These are phyloP conservation scores for Kwoniella dendrophila DNA, from an alignment of 768 basidiomycete species.

Conservation along the genomic window DNA sequence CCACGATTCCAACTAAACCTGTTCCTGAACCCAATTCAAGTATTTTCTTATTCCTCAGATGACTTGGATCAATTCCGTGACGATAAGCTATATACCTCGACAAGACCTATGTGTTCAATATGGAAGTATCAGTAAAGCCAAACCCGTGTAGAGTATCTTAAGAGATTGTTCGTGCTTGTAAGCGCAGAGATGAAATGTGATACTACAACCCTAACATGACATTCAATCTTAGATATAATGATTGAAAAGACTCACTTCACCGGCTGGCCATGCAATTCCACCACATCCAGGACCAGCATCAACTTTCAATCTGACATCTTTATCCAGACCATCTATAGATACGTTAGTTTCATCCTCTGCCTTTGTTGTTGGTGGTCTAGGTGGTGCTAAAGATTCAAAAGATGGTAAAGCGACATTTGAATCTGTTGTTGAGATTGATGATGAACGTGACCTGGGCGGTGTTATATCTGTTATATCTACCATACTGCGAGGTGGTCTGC, in stretches of 20 bases:
- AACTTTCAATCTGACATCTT: constrained; percentile 61
- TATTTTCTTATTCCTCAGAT: constrained; percentile 64
- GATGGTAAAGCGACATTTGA: constrained; percentile 37
- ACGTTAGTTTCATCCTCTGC: constrained; percentile 41
- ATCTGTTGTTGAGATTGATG: constrained; percentile 34
- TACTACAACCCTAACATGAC: too few species aligned
- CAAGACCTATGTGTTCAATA: constrained; percentile 64
- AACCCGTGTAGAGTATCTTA: background rate
- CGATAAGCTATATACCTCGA: constrained; percentile 71
- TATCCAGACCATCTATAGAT: constrained; percentile 25
- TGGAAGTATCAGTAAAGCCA: constrained; percentile 3
- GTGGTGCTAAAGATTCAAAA: constrained; percentile 41
- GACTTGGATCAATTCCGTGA: constrained; percentile 54
- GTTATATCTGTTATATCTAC: background rate
- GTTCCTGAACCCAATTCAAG: constrained; percentile 90
- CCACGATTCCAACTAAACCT: constrained; percentile 85
- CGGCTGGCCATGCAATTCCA: constrained; percentile 89
- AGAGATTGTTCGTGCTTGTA: background rate
- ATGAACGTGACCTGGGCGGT: constrained; percentile 19
- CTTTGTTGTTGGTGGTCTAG: constrained; percentile 46
- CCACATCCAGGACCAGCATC: constrained; percentile 88
- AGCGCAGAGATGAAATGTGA: too few species aligned
- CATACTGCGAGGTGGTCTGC: background rate
- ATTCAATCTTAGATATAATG: background rate
- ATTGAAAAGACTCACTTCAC: constrained; percentile 66